These are phyloP conservation scores for Medakamo hakoo DNA, from an alignment of 139 green algal species.

Conservation along the genomic window DNA sequence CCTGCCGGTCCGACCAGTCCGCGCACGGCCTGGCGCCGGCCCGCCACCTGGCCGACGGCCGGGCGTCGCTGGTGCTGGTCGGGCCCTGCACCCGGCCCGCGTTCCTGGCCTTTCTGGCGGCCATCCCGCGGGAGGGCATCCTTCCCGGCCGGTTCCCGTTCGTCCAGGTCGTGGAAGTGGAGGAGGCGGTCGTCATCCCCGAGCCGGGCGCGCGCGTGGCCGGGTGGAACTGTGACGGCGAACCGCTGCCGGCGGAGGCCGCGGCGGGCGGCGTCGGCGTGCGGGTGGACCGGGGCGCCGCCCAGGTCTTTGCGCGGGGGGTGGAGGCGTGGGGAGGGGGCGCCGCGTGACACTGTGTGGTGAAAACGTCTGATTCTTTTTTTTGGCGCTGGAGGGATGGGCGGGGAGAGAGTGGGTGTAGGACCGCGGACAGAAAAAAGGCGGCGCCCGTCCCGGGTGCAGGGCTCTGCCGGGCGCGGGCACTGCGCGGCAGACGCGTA, in stretches of 20 bases:
- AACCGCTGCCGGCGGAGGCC: conserved; percentile 27
- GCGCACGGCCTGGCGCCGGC: conserved; percentile 41
- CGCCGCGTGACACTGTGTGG: not conserved
- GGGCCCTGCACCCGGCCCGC: conserved; percentile 25
- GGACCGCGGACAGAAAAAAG: too few relatives aligned
- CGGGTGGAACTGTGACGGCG: conserved; percentile 73
- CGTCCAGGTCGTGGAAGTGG: conserved; percentile 34
- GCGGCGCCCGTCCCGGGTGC: too few relatives aligned
- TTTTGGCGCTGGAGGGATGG: too few relatives aligned
- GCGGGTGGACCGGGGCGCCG: conserved; percentile 24
- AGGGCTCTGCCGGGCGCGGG: too few relatives aligned
- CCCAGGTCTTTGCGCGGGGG: conserved; percentile 58
- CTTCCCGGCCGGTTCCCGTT: conserved; percentile 23
- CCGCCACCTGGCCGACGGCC: conserved; percentile 56
- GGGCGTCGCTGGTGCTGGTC: conserved; percentile 62
- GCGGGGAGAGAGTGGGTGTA: too few relatives aligned
- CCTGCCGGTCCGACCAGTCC: conserved; percentile 57
- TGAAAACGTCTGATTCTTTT: too few relatives aligned
- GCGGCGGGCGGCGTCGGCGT: conserved; percentile 2
- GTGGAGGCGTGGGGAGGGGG: conserved; percentile 21
- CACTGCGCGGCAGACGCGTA: too few relatives aligned
- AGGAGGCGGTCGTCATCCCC: conserved; percentile 15
- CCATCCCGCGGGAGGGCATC: conserved; percentile 31
- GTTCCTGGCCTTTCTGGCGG: conserved; percentile 57
- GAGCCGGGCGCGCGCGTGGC: conserved; percentile 4